Percentiles rank a stretch among this genome's conserved stretches.
These are phyloP conservation scores for Leishmania turanica DNA, from an alignment of 208 protist species.

Conservation along the genomic window DNA sequence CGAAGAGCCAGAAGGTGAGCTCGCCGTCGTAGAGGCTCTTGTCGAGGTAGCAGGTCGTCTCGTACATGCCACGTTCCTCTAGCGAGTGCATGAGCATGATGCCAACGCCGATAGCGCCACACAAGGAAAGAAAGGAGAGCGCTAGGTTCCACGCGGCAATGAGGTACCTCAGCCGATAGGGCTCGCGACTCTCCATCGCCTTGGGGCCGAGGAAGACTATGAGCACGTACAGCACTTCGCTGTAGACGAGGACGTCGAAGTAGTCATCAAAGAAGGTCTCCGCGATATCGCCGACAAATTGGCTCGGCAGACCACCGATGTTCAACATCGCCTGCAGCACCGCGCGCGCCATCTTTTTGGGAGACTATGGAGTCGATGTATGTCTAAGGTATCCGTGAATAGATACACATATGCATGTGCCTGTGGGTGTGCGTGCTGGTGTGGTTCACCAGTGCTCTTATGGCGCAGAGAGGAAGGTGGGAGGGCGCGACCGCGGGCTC, in stretches of 20 bases:
- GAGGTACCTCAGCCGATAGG: constrained; percentile 54
- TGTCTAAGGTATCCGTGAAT: neutral
- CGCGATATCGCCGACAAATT: constrained; percentile 42
- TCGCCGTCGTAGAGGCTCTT: constrained; percentile 51
- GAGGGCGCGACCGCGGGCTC: neutral
- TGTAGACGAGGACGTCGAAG: constrained; percentile 53
- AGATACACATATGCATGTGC: neutral
- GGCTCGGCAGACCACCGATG: constrained; percentile 34
- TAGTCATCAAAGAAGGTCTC: constrained; percentile 50
- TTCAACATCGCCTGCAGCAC: constrained; percentile 38
- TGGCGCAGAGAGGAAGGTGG: neutral
- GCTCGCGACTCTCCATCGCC: constrained; percentile 64
- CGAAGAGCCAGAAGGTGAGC: constrained; percentile 48
- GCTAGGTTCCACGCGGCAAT: constrained; percentile 82
- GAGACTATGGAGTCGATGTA: neutral
- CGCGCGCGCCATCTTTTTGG: constrained; percentile 5
- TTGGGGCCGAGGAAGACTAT: constrained; percentile 61
- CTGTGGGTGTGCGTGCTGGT: neutral
- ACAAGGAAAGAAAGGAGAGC: constrained; percentile 76
- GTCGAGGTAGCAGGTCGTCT: constrained; percentile 51
- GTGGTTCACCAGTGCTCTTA: neutral
- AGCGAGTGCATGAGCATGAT: constrained; percentile 37
- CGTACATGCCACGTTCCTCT: constrained; percentile 49
- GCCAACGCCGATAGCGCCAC: constrained; percentile 29
- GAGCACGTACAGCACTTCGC: constrained; percentile 51